Evolutionary conservation across 768 basidiomycete species (phyloP).

Genomic region (Trametes cubensis): DNA sequence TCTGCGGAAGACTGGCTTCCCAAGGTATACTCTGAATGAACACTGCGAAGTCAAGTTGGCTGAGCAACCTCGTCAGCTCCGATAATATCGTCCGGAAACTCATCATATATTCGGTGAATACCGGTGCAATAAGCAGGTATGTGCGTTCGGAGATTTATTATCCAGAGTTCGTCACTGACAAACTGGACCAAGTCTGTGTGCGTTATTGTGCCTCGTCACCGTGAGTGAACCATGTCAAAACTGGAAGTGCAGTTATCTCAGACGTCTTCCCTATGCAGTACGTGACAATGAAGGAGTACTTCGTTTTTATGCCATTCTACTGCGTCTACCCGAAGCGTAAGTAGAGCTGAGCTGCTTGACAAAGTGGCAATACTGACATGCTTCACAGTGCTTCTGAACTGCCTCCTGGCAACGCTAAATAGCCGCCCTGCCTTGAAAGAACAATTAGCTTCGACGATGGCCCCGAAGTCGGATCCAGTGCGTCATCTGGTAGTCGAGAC

Average conservation of each 20-base stretch:
- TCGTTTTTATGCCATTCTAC: neutral
- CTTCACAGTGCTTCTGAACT: neutral
- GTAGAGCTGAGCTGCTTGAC: neutral
- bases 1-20: neutral
- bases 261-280: neutral
- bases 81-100: neutral
- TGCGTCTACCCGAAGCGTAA: slow-evolving; percentile 1
- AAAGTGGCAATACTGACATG: neutral
- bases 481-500: neutral
- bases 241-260: too few relatives aligned
- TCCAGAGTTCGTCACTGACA: too few relatives aligned
- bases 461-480: neutral
- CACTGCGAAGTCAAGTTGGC: neutral
- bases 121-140: neutral
- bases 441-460: neutral
- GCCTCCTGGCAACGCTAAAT: slow-evolving; percentile 2
- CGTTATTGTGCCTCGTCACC: neutral
- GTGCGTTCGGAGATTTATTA: too few relatives aligned
- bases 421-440: neutral
- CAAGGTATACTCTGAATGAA: neutral
- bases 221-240: neutral
- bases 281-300: neutral
- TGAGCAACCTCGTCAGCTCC: neutral
- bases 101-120: slow-evolving; percentile 1
- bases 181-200: neutral